A percentile compares a stretch with the other conserved stretches of the same genome.
Conservation (phyloP, 257 asterid genomes). For the Nyctanthes arbortristis region DNA sequence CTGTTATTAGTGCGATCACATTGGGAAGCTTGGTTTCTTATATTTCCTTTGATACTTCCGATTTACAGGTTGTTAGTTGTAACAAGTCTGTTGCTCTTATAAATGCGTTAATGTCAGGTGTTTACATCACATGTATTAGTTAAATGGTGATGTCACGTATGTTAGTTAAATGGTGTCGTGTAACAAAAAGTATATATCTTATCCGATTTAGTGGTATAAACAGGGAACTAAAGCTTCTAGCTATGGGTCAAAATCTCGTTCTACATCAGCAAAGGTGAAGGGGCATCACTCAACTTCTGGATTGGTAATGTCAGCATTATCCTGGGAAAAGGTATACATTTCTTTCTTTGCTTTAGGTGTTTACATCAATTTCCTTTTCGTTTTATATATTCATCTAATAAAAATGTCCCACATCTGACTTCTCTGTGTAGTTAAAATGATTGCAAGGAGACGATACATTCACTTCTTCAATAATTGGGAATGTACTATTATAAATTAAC, state of each 20-base stretch:
- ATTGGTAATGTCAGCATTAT: slow-evolving; percentile 40
- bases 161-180: slow-evolving; percentile 12
- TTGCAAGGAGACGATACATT: background rate
- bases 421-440: background rate
- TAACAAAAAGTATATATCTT: slow-evolving; percentile 13
- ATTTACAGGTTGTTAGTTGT: background rate
- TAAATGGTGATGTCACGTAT: no score
- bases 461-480: background rate
- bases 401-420: background rate
- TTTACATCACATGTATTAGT: background rate
- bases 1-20: background rate
- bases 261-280: slow-evolving; percentile 63
- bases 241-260: slow-evolving; percentile 63
- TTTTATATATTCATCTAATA: background rate
- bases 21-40: background rate
- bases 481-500: background rate
- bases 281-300: slow-evolving; percentile 43
- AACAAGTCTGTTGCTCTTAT: background rate
- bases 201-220: slow-evolving; percentile 30
- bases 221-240: slow-evolving; percentile 58
- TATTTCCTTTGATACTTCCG: background rate
- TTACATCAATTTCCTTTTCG: no score
- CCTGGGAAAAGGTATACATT: slow-evolving; percentile 75
- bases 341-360: slow-evolving; percentile 12
- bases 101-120: background rate